Evolutionary conservation across 139 green algal genomes (phyloP).

Genomic region (Astrephomene gubernaculifera): DNA sequence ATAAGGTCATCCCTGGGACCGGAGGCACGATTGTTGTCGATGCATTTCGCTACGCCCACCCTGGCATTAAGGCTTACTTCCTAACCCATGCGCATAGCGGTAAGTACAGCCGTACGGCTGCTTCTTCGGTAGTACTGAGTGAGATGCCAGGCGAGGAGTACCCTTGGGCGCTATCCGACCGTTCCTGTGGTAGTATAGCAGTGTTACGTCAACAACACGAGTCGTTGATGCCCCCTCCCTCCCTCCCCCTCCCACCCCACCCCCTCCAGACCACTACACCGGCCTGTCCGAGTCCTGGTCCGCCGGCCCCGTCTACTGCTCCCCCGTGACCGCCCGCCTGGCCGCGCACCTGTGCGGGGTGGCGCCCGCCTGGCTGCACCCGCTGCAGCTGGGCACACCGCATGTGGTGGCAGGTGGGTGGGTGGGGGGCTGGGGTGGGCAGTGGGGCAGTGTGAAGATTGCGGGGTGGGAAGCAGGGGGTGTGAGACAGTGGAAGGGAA

Average conservation of each 20-base stretch:
- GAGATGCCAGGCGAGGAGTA: no score
- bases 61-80: slow-evolving; percentile 56
- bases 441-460: background rate
- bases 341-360: slow-evolving; percentile 68
- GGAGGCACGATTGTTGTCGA: slow-evolving; percentile 47
- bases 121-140: no score
- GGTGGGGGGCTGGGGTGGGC: background rate
- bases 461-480: background rate
- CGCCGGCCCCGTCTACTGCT: slow-evolving; percentile 85
- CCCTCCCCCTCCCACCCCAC: background rate
- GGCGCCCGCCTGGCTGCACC: slow-evolving; percentile 41
- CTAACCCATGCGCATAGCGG: slow-evolving; percentile 79
- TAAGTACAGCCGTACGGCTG: background rate
- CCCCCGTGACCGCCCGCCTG: slow-evolving; percentile 71
- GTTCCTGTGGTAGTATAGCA: no score
- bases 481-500: background rate
- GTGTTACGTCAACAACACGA: no score
- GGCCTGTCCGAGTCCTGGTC: slow-evolving; percentile 81
- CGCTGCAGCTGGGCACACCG: slow-evolving; percentile 63
- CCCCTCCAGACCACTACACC: slow-evolving; percentile 84
- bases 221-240: no score
- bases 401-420: slow-evolving; percentile 64
- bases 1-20: slow-evolving; percentile 24
- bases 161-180: no score
- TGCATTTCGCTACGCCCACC: slow-evolving; percentile 49